Base-by-base conservation (phyloP, 768 basidiomycete genomes). In the Calocera cornea region DNA sequence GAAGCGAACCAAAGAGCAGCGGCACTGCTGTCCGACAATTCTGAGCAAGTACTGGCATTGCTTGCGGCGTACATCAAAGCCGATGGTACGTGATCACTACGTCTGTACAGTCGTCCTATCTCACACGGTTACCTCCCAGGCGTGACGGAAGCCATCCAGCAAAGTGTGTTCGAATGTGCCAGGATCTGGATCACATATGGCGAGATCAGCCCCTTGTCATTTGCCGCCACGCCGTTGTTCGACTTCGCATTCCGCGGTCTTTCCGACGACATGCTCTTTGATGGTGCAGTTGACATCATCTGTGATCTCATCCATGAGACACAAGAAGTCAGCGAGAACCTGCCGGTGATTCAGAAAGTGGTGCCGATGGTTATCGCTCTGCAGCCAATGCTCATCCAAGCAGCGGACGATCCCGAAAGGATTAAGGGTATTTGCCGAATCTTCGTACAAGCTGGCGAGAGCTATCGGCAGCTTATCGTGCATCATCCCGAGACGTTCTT, bases 251-350 rank as follows among this genome's bases (percentile, higher is more conserved):
- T 98, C 74, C 86, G 89, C 65, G 92, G 95, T 2, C 82, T 98
- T 34, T 81, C 81, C 2, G 87, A 87, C 1, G 90, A 95, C 19
- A 84, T 86, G 49, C 82, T 98, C n/a, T 98, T 98, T 74, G 97
- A 99, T 72, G 76, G 87, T 7, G 95, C 93, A 1, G 92, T 95
- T 41, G 90, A 97, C 68, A 87, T 91, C 38, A 82, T 98, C 68
- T 95, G 92, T 76, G 93, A 97, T 75, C 79, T 97, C 72, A 92
- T 98, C 66, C 97, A 98, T 77, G 97, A 99, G 76, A 98, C 97
- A 0, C 95, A 97, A 77, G 97, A 99, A 77, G 83, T 97, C 34
- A 89, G 95, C 69, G 95, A 97, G 34, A 94, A 92, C 74, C 90
- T 95, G 86, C 77, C 84, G 24, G 85, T 90, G 70, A 94, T 98